A percentile compares a stretch with the other conserved stretches of the same genome.
phyloP scores from a whole-genome alignment of 1,284 basidiomycete genomes.

The Leccinum insigne region DNA sequence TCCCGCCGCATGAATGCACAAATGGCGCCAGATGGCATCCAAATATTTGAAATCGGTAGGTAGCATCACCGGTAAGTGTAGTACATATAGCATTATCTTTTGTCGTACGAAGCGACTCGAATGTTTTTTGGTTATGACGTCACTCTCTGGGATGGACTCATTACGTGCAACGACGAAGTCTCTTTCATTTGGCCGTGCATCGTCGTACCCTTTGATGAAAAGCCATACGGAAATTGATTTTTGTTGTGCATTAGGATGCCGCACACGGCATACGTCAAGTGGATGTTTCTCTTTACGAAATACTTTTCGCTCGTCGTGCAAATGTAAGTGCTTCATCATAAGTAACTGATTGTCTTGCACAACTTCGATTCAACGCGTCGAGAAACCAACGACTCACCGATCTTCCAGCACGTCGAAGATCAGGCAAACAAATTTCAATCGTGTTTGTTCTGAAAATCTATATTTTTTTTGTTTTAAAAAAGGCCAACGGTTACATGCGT shows the following conservation, averaged over 20 bases:
- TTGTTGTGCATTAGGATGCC: conserved; percentile 12
- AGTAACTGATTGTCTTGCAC: background rate
- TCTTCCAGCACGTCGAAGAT: background rate
- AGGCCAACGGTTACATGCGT: background rate
- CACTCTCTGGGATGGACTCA: conserved; percentile 14
- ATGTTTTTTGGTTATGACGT: conserved; percentile 9
- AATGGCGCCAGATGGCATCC: background rate
- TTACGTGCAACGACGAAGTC: conserved; percentile 15
- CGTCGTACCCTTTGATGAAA: background rate
- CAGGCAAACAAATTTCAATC: background rate
- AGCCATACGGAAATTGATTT: background rate
- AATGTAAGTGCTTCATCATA: conserved; percentile 11
- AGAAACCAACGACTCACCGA: background rate
- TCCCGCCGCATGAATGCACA: conserved; percentile 9
- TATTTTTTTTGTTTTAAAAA: background rate
- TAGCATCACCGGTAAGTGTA: conserved; percentile 14
- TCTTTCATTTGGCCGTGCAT: conserved; percentile 21
- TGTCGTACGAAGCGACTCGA: background rate
- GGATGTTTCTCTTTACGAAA: conserved; percentile 23
- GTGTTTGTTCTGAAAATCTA: background rate
- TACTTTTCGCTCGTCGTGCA: conserved; percentile 19
- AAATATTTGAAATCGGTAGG: conserved; percentile 7
- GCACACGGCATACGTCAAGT: conserved; percentile 18
- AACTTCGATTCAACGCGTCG: background rate
- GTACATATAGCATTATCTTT: background rate